A percentile compares a stretch with the other conserved stretches of the same genome.
These are phyloP conservation scores for Balansia obtecta DNA, from an alignment of 2,329 filamentous ascomycete species.

Conservation along the genomic window DNA sequence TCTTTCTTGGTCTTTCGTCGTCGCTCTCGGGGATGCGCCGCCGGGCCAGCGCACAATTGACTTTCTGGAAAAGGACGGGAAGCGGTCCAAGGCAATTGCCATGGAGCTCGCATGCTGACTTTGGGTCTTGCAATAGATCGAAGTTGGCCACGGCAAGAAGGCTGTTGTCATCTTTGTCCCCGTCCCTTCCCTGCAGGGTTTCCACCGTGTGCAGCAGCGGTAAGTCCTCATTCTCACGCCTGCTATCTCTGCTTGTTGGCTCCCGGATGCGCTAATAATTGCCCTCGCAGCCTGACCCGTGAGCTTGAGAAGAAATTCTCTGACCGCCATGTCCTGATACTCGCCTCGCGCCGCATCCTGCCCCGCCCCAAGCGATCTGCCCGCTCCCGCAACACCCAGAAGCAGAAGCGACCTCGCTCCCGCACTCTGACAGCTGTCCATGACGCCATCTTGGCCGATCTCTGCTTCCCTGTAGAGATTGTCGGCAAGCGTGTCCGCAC, in stretches of 20 bases:
- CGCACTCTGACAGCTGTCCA: slow-evolving; percentile 97
- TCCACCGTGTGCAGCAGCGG: slow-evolving; percentile 99
- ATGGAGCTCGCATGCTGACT: slow-evolving; percentile 70
- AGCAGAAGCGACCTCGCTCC: slow-evolving; percentile 96
- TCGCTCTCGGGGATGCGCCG: slow-evolving; percentile 15
- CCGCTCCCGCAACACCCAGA: slow-evolving; percentile 91
- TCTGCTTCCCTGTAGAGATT: slow-evolving; percentile 99
- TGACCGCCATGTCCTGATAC: slow-evolving; percentile 98
- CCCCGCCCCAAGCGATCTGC: slow-evolving; percentile 97
- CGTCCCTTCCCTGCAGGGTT: slow-evolving; percentile 93
- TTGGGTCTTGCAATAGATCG: slow-evolving; percentile 70
- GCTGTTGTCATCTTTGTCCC: slow-evolving; percentile 99
- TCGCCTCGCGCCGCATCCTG: slow-evolving; percentile 96
- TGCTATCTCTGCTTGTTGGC: too few species aligned
- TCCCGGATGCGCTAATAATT: too few species aligned
- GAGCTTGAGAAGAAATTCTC: slow-evolving; percentile 99
- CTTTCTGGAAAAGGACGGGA: slow-evolving; percentile 56
- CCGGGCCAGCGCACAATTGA: slow-evolving; percentile 27
- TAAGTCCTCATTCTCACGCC: slow-evolving; percentile 38
- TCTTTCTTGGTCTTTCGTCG: slow-evolving; percentile 6
- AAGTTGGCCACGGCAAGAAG: slow-evolving; percentile 99
- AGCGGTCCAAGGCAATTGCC: slow-evolving; percentile 58
- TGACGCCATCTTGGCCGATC: slow-evolving; percentile 94
- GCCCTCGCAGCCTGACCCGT: slow-evolving; percentile 77
- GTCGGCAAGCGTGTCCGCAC: slow-evolving; percentile 98